Percentiles rank a stretch among this genome's conserved stretches.
phyloP scores from a whole-genome alignment of 148 eudicot genomes.

The Arbutus unedo region DNA sequence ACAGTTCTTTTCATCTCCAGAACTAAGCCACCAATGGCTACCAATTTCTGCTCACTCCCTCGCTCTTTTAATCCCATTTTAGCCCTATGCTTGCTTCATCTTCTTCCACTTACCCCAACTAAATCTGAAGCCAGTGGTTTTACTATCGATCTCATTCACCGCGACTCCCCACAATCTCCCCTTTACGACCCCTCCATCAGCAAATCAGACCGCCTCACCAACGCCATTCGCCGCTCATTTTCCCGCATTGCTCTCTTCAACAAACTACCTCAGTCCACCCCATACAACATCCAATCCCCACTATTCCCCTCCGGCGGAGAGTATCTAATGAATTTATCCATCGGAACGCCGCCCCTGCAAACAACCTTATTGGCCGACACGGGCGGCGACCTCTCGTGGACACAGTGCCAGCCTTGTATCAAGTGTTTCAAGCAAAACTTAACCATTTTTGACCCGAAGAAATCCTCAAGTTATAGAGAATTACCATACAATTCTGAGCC shows the following conservation, averaged over 20 bases:
- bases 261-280: background rate
- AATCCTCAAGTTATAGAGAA: constrained; percentile 19
- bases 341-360: constrained; percentile 33
- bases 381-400: constrained; percentile 44
- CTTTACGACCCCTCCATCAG: constrained; percentile 30
- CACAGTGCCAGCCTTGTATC: constrained; percentile 38
- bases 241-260: constrained; percentile 10
- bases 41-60: too few species aligned
- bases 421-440: constrained; percentile 27
- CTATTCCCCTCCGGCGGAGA: constrained; percentile 21
- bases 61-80: background rate
- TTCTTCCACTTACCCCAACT: background rate
- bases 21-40: background rate
- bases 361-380: constrained; percentile 37
- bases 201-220: constrained; percentile 15
- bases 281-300: constrained; percentile 8
- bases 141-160: constrained; percentile 33
- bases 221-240: constrained; percentile 13
- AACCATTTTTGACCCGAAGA: constrained; percentile 25
- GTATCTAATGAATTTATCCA: constrained; percentile 27
- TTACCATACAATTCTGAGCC: constrained; percentile 12
- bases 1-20: background rate
- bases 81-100: background rate
- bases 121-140: constrained; percentile 14
- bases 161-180: constrained; percentile 38